Percentiles rank a stretch among this genome's conserved stretches.
These are phyloP conservation scores for Cryphonectria radicalis DNA, from an alignment of 2,329 filamentous ascomycete species.

Conservation along the genomic window DNA sequence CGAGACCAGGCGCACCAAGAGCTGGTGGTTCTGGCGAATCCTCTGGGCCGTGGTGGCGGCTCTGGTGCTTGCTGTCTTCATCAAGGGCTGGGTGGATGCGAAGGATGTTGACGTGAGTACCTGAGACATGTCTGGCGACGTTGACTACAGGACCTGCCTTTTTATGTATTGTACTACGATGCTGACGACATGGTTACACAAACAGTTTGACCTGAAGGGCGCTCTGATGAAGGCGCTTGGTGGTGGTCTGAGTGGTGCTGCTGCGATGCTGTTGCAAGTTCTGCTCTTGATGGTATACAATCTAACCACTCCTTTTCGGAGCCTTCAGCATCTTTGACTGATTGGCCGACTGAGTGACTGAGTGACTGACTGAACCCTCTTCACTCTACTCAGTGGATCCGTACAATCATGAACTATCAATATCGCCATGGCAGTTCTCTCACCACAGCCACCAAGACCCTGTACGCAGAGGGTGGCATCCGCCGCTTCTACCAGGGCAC, in stretches of 20 bases:
- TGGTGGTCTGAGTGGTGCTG: slow-evolving; percentile 51
- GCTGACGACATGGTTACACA: slow-evolving; percentile 14
- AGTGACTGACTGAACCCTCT: slow-evolving; percentile 3
- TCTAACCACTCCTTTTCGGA: not conserved
- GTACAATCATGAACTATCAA: slow-evolving; percentile 57
- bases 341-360: too few species aligned
- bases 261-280: slow-evolving; percentile 54
- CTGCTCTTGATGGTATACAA: slow-evolving; percentile 49
- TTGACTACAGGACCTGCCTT: too few species aligned
- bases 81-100: slow-evolving; percentile 52
- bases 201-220: slow-evolving; percentile 49
- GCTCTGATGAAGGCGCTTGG: slow-evolving; percentile 51
- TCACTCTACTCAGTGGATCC: slow-evolving; percentile 43
- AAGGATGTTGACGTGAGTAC: slow-evolving; percentile 45
- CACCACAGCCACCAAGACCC: slow-evolving; percentile 42
- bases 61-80: slow-evolving; percentile 43
- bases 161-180: not conserved
- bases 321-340: too few species aligned
- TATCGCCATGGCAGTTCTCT: slow-evolving; percentile 52
- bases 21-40: slow-evolving; percentile 42
- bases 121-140: not conserved
- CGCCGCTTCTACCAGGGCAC: slow-evolving; percentile 52
- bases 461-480: slow-evolving; percentile 48
- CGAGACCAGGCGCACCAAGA: slow-evolving; percentile 24
- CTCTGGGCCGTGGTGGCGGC: slow-evolving; percentile 42